Conservation (phyloP, 2,329 filamentous ascomycete genomes). For the Cryphonectria naterciae region DNA sequence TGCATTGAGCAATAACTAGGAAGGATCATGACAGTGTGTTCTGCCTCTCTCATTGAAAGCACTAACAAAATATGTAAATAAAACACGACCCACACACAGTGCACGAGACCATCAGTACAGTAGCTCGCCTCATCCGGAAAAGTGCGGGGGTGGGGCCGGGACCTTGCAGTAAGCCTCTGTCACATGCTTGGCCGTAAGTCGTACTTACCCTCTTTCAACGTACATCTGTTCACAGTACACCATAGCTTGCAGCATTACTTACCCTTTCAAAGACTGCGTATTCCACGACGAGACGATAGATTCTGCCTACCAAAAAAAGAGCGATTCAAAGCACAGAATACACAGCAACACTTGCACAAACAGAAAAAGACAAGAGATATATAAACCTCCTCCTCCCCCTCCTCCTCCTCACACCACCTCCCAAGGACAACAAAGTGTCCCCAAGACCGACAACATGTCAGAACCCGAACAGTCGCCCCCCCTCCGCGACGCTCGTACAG, state of each 20-base stretch:
- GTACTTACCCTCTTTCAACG: not conserved
- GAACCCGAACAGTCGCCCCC: not conserved
- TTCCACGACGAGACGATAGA: not conserved
- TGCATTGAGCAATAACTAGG: too few species aligned
- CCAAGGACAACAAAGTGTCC: too few species aligned
- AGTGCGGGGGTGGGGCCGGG: slow-evolving; percentile 9
- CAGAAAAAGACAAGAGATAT: not conserved
- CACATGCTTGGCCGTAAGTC: not conserved
- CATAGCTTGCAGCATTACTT: too few species aligned
- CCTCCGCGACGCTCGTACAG: not conserved
- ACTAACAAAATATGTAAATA: too few species aligned
- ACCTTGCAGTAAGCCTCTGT: slow-evolving; percentile 4
- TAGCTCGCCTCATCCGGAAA: not conserved
- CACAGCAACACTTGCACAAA: not conserved
- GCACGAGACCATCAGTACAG: not conserved
- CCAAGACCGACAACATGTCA: not conserved
- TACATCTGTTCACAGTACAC: not conserved
- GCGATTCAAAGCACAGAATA: not conserved
- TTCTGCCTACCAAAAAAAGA: not conserved
- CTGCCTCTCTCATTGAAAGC: not conserved
- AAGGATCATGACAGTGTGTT: too few species aligned
- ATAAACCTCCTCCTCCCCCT: not conserved
- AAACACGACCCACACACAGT: not conserved
- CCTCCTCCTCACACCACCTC: not conserved
- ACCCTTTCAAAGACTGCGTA: too few species aligned